Evolutionary conservation across 345 rosid species (phyloP).

Genomic region (Geranium rotundifolium): DNA sequence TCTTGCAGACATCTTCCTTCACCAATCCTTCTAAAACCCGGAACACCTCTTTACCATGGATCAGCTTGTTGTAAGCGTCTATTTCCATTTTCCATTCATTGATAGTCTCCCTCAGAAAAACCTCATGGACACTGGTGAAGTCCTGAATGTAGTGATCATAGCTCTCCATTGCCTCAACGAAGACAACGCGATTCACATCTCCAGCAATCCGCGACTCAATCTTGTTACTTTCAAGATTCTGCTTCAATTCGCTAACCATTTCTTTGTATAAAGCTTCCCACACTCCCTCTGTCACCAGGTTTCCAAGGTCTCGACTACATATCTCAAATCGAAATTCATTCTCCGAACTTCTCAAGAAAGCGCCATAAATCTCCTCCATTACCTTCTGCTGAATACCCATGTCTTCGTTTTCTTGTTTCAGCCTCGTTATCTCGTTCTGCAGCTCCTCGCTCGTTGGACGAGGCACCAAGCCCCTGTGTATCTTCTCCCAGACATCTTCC

Average conservation of each 20-base stretch:
- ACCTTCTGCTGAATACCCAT: constrained; percentile 16
- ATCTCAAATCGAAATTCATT: constrained; percentile 13
- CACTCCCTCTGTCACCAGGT: constrained; percentile 18
- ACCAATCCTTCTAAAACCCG: background rate
- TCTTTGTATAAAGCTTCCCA: constrained; percentile 13
- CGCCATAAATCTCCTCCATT: constrained; percentile 28
- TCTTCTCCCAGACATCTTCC: constrained; percentile 36
- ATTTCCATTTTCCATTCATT: constrained; percentile 10
- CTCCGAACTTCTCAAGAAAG: constrained; percentile 23
- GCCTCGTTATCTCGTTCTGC: constrained; percentile 12
- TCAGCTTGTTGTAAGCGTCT: constrained; percentile 10
- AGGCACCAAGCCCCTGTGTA: constrained; percentile 16
- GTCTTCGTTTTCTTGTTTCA: constrained; percentile 34
- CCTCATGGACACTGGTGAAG: background rate
- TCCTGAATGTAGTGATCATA: constrained; percentile 7
- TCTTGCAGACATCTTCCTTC: constrained; percentile 21
- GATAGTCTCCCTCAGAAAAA: constrained; percentile 1
- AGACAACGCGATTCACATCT: constrained; percentile 11
- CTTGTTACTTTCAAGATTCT: constrained; percentile 11
- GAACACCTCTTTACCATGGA: background rate
- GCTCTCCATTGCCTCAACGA: constrained; percentile 10
- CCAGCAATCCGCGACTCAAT: constrained; percentile 12
- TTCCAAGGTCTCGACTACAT: constrained; percentile 8
- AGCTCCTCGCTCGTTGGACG: constrained; percentile 16
- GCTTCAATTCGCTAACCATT: constrained; percentile 14